These are phyloP conservation scores for Bipolaris oryzae DNA, from an alignment of 2,329 filamentous ascomycete genomes.

Conservation along the genomic window DNA sequence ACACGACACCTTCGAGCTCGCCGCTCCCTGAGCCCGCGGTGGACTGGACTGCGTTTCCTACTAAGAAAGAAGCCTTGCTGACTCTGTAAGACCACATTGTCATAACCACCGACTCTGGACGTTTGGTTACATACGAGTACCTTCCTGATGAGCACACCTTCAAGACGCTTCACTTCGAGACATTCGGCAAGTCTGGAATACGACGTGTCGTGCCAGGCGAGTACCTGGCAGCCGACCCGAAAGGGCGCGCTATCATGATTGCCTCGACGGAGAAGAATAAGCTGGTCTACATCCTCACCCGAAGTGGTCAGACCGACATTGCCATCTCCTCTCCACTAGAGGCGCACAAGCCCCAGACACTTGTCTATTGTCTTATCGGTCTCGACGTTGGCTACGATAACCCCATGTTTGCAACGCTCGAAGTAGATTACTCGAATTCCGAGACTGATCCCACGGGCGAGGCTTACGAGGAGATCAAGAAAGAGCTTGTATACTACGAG, in stretches of 20 bases:
- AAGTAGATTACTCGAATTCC: conserved; percentile 88
- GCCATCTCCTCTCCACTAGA: conserved; percentile 97
- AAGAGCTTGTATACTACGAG: conserved; percentile 94
- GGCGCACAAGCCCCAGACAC: conserved; percentile 88
- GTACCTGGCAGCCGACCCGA: conserved; percentile 93
- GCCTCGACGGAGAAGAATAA: conserved; percentile 98
- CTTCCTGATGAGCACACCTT: conserved; percentile 84
- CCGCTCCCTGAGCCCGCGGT: conserved; percentile 32
- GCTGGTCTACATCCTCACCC: conserved; percentile 96
- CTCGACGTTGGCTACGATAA: conserved; percentile 97
- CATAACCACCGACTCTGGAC: conserved; percentile 91
- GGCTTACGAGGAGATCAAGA: conserved; percentile 81
- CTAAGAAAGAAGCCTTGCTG: conserved; percentile 36
- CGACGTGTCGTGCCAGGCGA: conserved; percentile 93
- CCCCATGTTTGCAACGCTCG: conserved; percentile 91
- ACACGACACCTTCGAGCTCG: conserved; percentile 35
- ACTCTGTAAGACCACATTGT: conserved; percentile 83
- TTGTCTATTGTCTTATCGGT: conserved; percentile 86
- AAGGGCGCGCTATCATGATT: conserved; percentile 92
- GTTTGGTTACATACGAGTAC: conserved; percentile 94
- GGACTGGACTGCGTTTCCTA: conserved; percentile 41
- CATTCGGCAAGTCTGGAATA: conserved; percentile 95
- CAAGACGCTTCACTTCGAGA: conserved; percentile 89
- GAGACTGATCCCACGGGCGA: conserved; percentile 90
- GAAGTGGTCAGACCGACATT: conserved; percentile 90